Percentiles rank a stretch among this genome's conserved stretches.
These are phyloP conservation scores for Aspergillus sp. DNA, from an alignment of 2,329 filamentous ascomycete species.

Conservation along the genomic window DNA sequence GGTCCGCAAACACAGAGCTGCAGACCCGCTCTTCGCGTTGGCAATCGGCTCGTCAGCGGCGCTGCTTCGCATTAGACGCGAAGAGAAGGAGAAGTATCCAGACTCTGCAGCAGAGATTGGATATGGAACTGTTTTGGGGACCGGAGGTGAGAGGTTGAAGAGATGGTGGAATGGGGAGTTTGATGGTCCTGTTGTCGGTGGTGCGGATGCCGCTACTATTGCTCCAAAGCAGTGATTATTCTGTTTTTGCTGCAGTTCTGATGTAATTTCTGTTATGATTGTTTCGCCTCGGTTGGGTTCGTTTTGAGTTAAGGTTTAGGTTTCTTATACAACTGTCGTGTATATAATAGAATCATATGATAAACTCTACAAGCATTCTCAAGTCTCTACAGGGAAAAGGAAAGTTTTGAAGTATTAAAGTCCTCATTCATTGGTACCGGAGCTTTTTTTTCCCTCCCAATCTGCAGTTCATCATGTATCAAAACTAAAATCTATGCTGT, in stretches of 20 bases:
- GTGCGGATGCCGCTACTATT: not conserved
- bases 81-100: conserved; percentile 51
- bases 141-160: conserved; percentile 32
- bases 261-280: not conserved
- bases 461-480: conserved; percentile 24
- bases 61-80: conserved; percentile 53
- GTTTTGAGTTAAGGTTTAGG: not conserved
- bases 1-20: conserved; percentile 35
- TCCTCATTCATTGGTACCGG: conserved; percentile 14
- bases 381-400: not conserved
- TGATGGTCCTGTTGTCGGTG: conserved; percentile 11
- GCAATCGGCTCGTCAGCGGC: conserved; percentile 54
- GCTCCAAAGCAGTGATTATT: not conserved
- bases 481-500: conserved; percentile 42
- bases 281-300: not conserved
- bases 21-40: conserved; percentile 55
- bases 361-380: not conserved
- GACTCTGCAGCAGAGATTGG: conserved; percentile 35
- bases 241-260: not conserved
- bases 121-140: conserved; percentile 27
- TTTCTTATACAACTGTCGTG: too few relatives aligned
- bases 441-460: conserved; percentile 23
- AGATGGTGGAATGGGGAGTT: conserved; percentile 45
- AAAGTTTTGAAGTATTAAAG: not conserved
- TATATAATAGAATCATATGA: not conserved